A percentile compares a stretch with the other conserved stretches of the same genome.
phyloP scores from a whole-genome alignment of 2,329 filamentous ascomycete genomes.

The Paecilomyces dactylethromorphus region DNA sequence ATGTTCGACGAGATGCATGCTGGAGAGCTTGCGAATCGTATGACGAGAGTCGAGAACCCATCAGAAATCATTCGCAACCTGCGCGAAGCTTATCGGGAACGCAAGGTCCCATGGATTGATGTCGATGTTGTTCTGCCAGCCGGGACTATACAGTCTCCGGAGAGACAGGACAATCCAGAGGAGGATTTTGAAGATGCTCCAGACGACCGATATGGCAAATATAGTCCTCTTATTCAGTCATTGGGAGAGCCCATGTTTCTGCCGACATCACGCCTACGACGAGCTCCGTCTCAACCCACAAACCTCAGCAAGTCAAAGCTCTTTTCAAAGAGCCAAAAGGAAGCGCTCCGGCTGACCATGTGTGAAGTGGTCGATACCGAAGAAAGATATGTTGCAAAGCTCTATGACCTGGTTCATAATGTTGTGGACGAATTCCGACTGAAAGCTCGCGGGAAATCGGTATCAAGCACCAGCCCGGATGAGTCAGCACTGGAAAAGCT shows the following conservation, averaged over 20 bases:
- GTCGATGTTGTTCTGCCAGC: slow-evolving; percentile 79
- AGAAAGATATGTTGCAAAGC: slow-evolving; percentile 83
- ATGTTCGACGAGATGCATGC: slow-evolving; percentile 91
- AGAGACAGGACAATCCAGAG: slow-evolving; percentile 56
- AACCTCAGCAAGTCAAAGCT: slow-evolving; percentile 70
- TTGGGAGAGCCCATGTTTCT: slow-evolving; percentile 82
- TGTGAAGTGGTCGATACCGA: slow-evolving; percentile 88
- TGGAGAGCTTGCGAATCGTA: slow-evolving; percentile 77
- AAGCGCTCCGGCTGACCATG: slow-evolving; percentile 80
- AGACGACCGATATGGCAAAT: slow-evolving; percentile 63
- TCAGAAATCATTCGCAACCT: slow-evolving; percentile 66
- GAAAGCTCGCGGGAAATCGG: slow-evolving; percentile 54
- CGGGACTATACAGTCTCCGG: slow-evolving; percentile 61
- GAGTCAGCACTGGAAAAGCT: slow-evolving; percentile 66
- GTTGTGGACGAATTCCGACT: slow-evolving; percentile 75
- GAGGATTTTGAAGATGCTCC: slow-evolving; percentile 43
- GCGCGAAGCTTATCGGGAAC: slow-evolving; percentile 68
- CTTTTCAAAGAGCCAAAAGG: slow-evolving; percentile 75
- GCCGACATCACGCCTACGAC: slow-evolving; percentile 74
- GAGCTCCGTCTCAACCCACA: slow-evolving; percentile 80
- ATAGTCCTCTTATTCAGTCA: slow-evolving; percentile 67
- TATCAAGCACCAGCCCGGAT: slow-evolving; percentile 63
- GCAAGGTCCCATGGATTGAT: slow-evolving; percentile 78
- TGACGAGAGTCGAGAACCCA: slow-evolving; percentile 74
- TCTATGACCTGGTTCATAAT: slow-evolving; percentile 74